Conservation (phyloP, 306 rosid species). For the Trichosanthes cucumerina region DNA sequence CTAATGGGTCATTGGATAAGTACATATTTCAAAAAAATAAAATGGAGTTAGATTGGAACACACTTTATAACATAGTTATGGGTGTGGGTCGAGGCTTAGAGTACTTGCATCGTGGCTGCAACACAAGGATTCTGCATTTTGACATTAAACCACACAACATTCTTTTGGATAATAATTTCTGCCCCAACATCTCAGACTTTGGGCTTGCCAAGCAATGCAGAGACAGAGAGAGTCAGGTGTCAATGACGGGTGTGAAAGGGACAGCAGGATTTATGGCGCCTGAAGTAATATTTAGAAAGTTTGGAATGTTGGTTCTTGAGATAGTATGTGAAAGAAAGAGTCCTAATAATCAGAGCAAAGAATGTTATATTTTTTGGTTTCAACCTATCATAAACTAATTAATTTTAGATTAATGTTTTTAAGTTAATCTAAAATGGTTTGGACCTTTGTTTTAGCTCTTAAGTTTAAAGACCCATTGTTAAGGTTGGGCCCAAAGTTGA, state of each 20-base stretch:
- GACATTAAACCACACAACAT: slow-evolving; percentile 73
- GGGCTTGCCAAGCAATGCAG: slow-evolving; percentile 28
- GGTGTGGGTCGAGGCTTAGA: slow-evolving; percentile 49
- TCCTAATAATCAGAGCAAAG: no score
- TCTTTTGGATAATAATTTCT: slow-evolving; percentile 49
- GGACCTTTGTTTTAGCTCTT: no score
- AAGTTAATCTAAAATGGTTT: no score
- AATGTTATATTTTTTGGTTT: no score
- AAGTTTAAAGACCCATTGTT: no score
- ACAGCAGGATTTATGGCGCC: not conserved
- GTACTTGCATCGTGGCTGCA: not conserved
- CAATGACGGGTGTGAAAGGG: not conserved
- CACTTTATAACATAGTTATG: slow-evolving; percentile 31
- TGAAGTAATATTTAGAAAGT: not conserved
- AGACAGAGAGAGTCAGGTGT: not conserved
- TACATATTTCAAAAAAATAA: slow-evolving; percentile 23
- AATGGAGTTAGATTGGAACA: slow-evolving; percentile 55
- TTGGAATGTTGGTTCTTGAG: not conserved
- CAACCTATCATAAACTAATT: no score
- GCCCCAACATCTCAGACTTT: slow-evolving; percentile 73
- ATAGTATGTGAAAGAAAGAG: slow-evolving; percentile 1
- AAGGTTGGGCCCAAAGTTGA: no score
- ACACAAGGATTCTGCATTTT: slow-evolving; percentile 50
- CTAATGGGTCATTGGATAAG: slow-evolving; percentile 35
- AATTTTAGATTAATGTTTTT: no score